Conservation (phyloP, 2,329 filamentous ascomycete species). For the Curvularia lunata region DNA sequence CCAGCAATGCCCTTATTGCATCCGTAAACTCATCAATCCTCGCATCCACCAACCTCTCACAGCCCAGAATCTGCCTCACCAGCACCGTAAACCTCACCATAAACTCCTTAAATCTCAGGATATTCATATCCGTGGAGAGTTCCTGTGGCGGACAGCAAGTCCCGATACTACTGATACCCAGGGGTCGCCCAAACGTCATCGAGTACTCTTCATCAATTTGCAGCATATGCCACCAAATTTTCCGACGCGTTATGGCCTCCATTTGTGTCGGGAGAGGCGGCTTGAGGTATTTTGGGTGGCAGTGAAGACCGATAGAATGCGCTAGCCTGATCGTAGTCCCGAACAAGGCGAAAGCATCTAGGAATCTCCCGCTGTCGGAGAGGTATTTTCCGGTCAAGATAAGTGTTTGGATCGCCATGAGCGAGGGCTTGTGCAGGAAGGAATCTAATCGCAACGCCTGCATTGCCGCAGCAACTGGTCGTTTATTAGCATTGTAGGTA, state of each 20-base stretch:
- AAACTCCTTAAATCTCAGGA: conserved; percentile 55
- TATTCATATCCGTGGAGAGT: conserved; percentile 53
- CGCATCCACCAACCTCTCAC: conserved; percentile 50
- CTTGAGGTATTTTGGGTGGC: conserved; percentile 56
- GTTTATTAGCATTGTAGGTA: conserved; percentile 3
- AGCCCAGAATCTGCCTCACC: conserved; percentile 56
- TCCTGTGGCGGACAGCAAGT: conserved; percentile 57
- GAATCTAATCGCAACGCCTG: conserved; percentile 58
- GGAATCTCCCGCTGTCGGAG: conserved; percentile 57
- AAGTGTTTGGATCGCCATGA: conserved; percentile 55
- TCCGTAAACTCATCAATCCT: conserved; percentile 58
- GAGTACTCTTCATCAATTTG: conserved; percentile 60
- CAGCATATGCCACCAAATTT: conserved; percentile 61
- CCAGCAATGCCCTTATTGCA: conserved; percentile 50
- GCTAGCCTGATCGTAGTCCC: conserved; percentile 58
- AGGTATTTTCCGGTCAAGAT: conserved; percentile 58
- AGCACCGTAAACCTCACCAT: conserved; percentile 56
- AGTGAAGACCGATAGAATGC: conserved; percentile 58
- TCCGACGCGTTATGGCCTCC: conserved; percentile 53
- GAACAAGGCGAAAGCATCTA: conserved; percentile 59
- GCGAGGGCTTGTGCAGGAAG: conserved; percentile 57
- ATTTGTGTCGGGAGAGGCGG: conserved; percentile 50
- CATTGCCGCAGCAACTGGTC: conserved; percentile 57
- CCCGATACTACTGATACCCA: conserved; percentile 58
- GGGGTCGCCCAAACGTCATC: conserved; percentile 56